Conservation (phyloP, 495 filamentous ascomycete species). For the Penicillium verhagenii region DNA sequence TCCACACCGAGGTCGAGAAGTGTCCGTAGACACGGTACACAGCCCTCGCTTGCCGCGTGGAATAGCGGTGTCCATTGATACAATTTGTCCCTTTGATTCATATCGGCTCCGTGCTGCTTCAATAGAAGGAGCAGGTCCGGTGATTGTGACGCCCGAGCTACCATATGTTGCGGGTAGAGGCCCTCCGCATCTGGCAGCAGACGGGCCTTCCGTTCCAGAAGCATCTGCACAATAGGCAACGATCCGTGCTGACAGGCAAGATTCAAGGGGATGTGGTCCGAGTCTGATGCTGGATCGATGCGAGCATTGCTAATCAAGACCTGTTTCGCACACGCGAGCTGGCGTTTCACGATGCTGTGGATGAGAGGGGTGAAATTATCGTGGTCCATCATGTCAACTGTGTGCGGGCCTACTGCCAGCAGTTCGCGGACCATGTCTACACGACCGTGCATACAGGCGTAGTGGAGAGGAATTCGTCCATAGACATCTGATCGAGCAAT, state of each 20-base stretch:
- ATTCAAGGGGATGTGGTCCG: slow-evolving; percentile 92
- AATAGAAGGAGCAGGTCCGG: slow-evolving; percentile 76
- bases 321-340: slow-evolving; percentile 72
- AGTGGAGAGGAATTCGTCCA: slow-evolving; percentile 89
- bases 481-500: slow-evolving; percentile 85
- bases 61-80: slow-evolving; percentile 97
- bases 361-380: slow-evolving; percentile 97
- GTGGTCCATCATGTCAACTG: slow-evolving; percentile 84
- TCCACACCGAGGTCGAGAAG: slow-evolving; percentile 75
- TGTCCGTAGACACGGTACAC: slow-evolving; percentile 77
- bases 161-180: slow-evolving; percentile 94
- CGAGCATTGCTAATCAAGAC: slow-evolving; percentile 71
- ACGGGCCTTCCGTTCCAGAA: slow-evolving; percentile 72
- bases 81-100: slow-evolving; percentile 89
- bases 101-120: slow-evolving; percentile 82
- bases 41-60: slow-evolving; percentile 95
- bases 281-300: slow-evolving; percentile 76
- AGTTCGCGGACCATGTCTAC: slow-evolving; percentile 79
- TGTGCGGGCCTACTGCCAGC: slow-evolving; percentile 57
- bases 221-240: slow-evolving; percentile 73
- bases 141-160: slow-evolving; percentile 83
- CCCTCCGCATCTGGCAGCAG: slow-evolving; percentile 93
- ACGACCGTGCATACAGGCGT: slow-evolving; percentile 91
- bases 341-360: slow-evolving; percentile 85
- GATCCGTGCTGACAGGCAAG: slow-evolving; percentile 92